Base-by-base conservation (phyloP, 768 basidiomycete genomes). In the Boletus insuetus region DNA sequence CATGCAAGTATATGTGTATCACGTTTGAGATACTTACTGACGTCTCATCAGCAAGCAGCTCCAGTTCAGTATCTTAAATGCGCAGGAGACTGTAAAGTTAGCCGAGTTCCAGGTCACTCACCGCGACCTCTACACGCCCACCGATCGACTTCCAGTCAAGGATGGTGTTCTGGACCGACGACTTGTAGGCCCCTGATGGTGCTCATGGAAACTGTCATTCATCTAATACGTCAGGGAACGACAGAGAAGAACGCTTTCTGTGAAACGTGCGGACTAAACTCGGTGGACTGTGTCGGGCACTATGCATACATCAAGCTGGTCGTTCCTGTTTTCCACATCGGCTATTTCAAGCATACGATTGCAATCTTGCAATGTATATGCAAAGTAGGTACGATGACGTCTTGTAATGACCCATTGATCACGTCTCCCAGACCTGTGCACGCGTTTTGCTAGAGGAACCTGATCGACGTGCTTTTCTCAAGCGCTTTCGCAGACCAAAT, bases 281-380 rank as follows among this genome's bases (percentile, higher is more conserved):
- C 92, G 29, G 90, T 94, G 3, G 93, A 97, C 58, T 99, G 97
- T 68, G 95, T 97, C 22, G 97, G 97, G 1, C 97, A 99, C 72
- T 98, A 97, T 69, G 95, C 95, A 6, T 98, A 98, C 74, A 98
- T 99, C 75, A 98, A 97, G 73, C 81, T 99, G 41, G 85, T 89
- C 32, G 86, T 99, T 19, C 97, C 97, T 0, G 95, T 98, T 19
- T 99, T 98, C 71, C 97, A 99, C 69, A 93, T 98, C 53, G 97
- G 97, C 8, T 99, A 93, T 73, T 98, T 99, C 78, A 91, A 94
- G 69, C 94, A 98, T 62, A 92, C 89, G 17, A 93, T 98, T 55
- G 82, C 83, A 24, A 89, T 98, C 59, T 81, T 98, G 2, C 97
- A 98, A 68, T 89, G 90, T 62, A 94, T 98, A 60, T 99, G 97